Base-by-base conservation (phyloP, 495 filamentous ascomycete genomes). In the Bombardia bombarda region DNA sequence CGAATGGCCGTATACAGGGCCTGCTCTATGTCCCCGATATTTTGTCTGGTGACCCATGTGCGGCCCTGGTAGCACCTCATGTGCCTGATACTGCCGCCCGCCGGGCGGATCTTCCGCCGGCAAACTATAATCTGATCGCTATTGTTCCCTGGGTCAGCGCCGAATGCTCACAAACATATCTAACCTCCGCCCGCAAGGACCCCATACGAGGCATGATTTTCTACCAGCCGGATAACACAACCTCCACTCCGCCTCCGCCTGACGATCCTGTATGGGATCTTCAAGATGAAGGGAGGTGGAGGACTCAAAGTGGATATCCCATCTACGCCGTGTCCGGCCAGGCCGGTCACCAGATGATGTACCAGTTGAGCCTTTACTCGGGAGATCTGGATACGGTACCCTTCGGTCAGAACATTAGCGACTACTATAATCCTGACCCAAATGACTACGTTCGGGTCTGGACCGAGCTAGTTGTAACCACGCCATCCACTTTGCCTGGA, bases 81-180 rank as follows among this genome's bases (percentile, higher is more conserved):
- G 67, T 95, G 10, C 87, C 90, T 0, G 30, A 55, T n/a, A 89
- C 87, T 59, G 86, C 78, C 32, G 90, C 85, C 10, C 75, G 84
- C 17, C 69, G 74, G 46, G 58, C 69, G 38, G 78, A 92, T 53
- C 74, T 95, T 3, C 80, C 83, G 1, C 68, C 77, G 3, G 72
- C 81, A n/a, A 75, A 77, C 59, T 66, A 74, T 33, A 65, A 70
- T 42, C 60, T 72, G n/a, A 76, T 95, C 31, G 90, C 79, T 16
- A 62, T 95, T n/a, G 88, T 83, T 7, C 90, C 90, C n/a, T 96
- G 90, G 90, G 69, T 90, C 24, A 82, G 69, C 32, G 65, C 61
- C 2, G 61, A 75, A 17, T 97, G 90, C 47, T 80, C 84, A 7
- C 58, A 67, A 32, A 72, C 77, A 24, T 95, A 84, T 55, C 61